Evolutionary conservation across 2,329 filamentous ascomycete genomes (phyloP).

Genomic region (Fusarium poae): DNA sequence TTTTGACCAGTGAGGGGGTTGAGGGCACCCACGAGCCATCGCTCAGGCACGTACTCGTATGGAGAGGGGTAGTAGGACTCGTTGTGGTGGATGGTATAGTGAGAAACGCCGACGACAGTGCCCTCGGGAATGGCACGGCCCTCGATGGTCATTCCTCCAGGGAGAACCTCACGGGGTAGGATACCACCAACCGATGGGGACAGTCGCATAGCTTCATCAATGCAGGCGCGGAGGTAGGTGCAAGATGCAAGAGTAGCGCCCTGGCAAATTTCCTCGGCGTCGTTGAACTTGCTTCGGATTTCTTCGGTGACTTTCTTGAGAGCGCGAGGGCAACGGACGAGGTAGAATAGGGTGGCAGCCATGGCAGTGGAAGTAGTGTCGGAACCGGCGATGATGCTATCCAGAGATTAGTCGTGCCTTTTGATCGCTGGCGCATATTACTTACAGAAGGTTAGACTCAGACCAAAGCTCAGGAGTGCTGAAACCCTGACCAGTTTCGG

Average conservation of each 20-base stretch:
- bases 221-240: constrained; percentile 72
- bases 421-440: not conserved
- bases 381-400: constrained; percentile 76
- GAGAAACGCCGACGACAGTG: constrained; percentile 72
- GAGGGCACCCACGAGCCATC: constrained; percentile 69
- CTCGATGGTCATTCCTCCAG: constrained; percentile 67
- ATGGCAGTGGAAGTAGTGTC: constrained; percentile 79
- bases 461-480: constrained; percentile 76
- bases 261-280: constrained; percentile 68
- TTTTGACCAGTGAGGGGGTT: constrained; percentile 54
- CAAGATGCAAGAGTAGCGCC: constrained; percentile 64
- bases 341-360: constrained; percentile 73
- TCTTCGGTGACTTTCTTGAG: constrained; percentile 64
- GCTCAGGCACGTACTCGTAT: constrained; percentile 71
- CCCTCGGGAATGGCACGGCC: constrained; percentile 68
- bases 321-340: constrained; percentile 64
- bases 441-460: constrained; percentile 75
- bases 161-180: constrained; percentile 69
- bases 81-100: constrained; percentile 78
- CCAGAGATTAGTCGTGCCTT: constrained; percentile 12
- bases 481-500: constrained; percentile 77
- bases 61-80: constrained; percentile 71
- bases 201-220: constrained; percentile 75
- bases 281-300: constrained; percentile 64
- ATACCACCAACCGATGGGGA: constrained; percentile 72